Base-by-base conservation (phyloP, 2,329 filamentous ascomycete genomes). In the Diplodia corticola region DNA sequence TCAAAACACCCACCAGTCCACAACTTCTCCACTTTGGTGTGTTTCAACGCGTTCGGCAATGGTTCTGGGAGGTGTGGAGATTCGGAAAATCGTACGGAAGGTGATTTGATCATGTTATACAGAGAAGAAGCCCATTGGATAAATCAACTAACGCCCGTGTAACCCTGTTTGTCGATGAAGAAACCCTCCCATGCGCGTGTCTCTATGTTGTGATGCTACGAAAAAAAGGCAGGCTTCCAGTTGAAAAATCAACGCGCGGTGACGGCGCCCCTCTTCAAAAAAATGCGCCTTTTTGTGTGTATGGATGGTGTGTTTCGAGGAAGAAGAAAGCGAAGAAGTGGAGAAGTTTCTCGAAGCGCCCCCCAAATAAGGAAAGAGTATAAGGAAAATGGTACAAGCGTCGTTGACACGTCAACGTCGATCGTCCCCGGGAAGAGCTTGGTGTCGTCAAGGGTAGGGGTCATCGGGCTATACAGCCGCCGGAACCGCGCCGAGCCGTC, bases 401-500 rank as follows among this genome's bases (percentile, higher is more conserved):
- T 35, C 57, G 57, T 49, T 61, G 57, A 61, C 57, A 50, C 44
- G 57, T 61, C 57, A 61, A 61, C 44, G 57, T 20, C 57, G 57
- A 61, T 61, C 57, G 44, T 61, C 24, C 20, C 57, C 28, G 26
- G 24, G 57, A 37, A 35, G 22, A 26, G 40, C 24, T 20, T 61
- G 44, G 57, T 61, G 57, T 61, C 57, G 57, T 61, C 57, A 24
- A 20, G 57, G 57, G 44, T 10, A 28, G n/a, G 26, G 24, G 7
- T n/a, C 17, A 6, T 17, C 17, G 28, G 24, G 26, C 26, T 60
- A 28, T 28, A 20, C 40, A 61, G 57, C 57, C 57, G 57, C 57
- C 57, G 57, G 57, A 61, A 61, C 57, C 57, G 57, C 57, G 57
- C 57, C 57, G 57, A 61, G 44, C 57, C 44, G 40, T 35, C 44